Evolutionary conservation across 331 rosid species (phyloP), one percentile per base, ranked within the genome.

Genomic region (Malus hybrid): DNA sequence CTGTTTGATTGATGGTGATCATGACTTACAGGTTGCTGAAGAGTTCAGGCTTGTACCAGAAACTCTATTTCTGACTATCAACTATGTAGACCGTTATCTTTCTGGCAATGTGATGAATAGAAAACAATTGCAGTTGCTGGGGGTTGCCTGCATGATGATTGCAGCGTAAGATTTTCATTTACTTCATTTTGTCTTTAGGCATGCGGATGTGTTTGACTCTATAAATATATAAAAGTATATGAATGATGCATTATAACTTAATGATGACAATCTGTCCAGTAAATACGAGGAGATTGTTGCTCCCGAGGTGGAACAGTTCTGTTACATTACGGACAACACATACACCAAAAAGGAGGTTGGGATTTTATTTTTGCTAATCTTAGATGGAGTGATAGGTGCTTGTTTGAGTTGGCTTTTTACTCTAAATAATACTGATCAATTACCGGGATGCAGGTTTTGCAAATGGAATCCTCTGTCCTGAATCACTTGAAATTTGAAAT

Each of bases 111-210:
- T 48, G 57, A 84, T 93, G 89, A 80, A 86, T 34, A 84, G 96
- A 61, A 89, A 87, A 79, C 80, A 33, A 52, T 75, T 93, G 77
- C 98, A 93, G 80, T 78, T 93, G 83, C 97, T 93, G 72, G 97
- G 98, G 39, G 96, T 90, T 78, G 89, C 97, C 60, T 93, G 92
- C 81, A 90, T 93, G 96, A 87, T 93, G 97, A 86, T 93, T 90
- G 97, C 98, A 80, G 88, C 97, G 97, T 93, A 89, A 86, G 97
- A 50, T 66, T 31, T 73, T 22, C 48, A 15, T 70, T 36, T 33
- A 39, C 82, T 18, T 67, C 7, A 69, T 67, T 12, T 19, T 48
- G 54, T 67, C 44, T 27, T n/a, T 64, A 6, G 19, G 63, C 68
- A 67, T 76, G 61, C 27, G 62, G 65, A 50, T 52, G 9, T 33